phyloP scores from a whole-genome alignment of 371 early-diverging fungal species.

The Massospora cicadina region DNA sequence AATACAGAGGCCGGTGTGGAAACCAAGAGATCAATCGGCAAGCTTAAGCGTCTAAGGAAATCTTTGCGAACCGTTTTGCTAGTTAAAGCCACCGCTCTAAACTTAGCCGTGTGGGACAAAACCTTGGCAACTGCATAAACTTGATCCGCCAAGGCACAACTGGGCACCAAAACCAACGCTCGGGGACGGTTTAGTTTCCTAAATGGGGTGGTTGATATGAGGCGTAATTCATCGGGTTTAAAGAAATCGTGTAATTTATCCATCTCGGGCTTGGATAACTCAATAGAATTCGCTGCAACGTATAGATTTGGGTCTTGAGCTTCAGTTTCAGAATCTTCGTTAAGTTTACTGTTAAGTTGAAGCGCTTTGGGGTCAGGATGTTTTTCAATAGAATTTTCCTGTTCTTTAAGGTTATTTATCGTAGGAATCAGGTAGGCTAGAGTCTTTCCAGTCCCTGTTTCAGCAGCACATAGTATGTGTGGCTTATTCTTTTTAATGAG shows the following conservation, averaged over 20 bases:
- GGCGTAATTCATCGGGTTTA: slow-evolving; percentile 13
- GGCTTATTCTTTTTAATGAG: slow-evolving; percentile 30
- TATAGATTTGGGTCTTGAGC: not conserved
- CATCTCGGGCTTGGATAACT: slow-evolving; percentile 13
- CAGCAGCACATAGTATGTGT: slow-evolving; percentile 69
- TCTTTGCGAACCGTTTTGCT: slow-evolving; percentile 21
- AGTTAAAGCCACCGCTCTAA: slow-evolving; percentile 43
- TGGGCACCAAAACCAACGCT: slow-evolving; percentile 88
- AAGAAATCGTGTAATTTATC: slow-evolving; percentile 11
- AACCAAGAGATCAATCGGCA: slow-evolving; percentile 63
- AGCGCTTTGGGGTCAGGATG: slow-evolving; percentile 15
- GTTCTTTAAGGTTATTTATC: slow-evolving; percentile 40
- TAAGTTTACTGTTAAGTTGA: slow-evolving; percentile 11
- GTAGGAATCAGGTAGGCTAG: slow-evolving; percentile 87
- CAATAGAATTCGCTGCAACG: slow-evolving; percentile 8
- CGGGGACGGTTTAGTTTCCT: slow-evolving; percentile 50
- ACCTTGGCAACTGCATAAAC: slow-evolving; percentile 43
- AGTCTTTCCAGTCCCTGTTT: slow-evolving; percentile 98
- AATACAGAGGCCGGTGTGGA: slow-evolving; percentile 52
- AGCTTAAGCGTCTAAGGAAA: slow-evolving; percentile 20
- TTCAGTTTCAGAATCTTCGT: slow-evolving; percentile 7
- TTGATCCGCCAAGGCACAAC: slow-evolving; percentile 83
- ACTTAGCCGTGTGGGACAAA: slow-evolving; percentile 46
- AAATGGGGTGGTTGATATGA: slow-evolving; percentile 16
- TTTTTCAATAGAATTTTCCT: slow-evolving; percentile 28